Evolutionary conservation across 1,139 yeast species (phyloP), one percentile per base, ranked within the genome.

Genomic region (Blastobotrys petasosporus): DNA sequence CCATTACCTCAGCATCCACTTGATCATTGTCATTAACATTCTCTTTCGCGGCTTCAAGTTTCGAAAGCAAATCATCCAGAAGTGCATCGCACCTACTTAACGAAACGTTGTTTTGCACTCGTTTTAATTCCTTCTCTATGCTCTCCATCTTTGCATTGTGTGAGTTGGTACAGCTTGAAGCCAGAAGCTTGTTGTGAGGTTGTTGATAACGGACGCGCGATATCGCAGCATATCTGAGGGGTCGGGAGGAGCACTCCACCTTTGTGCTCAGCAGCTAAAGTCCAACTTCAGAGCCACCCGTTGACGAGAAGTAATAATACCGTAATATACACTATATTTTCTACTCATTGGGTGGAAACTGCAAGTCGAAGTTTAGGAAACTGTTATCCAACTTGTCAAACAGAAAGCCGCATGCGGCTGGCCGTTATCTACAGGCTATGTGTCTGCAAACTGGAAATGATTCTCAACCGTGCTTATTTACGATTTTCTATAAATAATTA

Each of bases 31-130:
- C 44, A 40, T 49, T 47, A 11, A 51, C 51, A 13, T 51, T 39
- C 28, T 44, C 37, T 40, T 60, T 53, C 7, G 64, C 54, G 32
- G 41, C 44, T 32, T 63, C 63, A 30, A 68, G 51, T 3, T 58
- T 48, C 8, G 47, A 53, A 8, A 66, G 47, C 7, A 68, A 48
- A 20, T 51, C 54, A 30, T 60, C 63, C 4, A 67, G 57, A 29
- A 63, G 64, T 6, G 55, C 59, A 4, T 57, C 50, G 32, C 66
- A 58, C 36, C 54, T 47, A 10, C 52, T 62, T 43, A 62, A 60
- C 20, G 59, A 52, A 11, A 53, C 63, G n/a, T 56, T 46, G 47
- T 54, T 54, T 28, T 58, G 54, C 34, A 64, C 54, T 34, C 59
- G 51, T 17, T 38, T 51, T 28, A 60, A 54, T 43, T 63, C 67